Evolutionary conservation across 352 stramenopile species (phyloP).

Genomic region (Thraustochytrium sp.): DNA sequence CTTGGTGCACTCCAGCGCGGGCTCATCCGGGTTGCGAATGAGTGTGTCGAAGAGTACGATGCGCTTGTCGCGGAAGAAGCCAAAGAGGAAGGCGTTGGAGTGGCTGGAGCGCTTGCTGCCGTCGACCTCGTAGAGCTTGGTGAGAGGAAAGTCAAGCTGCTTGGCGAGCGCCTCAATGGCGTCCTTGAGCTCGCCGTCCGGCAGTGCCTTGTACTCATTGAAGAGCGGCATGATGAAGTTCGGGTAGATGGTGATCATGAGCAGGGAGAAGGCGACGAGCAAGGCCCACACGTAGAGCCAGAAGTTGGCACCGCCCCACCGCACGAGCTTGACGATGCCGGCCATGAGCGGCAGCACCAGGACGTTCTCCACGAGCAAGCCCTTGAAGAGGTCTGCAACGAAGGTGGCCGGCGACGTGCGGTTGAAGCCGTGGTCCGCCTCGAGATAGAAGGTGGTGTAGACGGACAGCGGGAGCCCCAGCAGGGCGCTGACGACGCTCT

Average conservation of each 20-base stretch:
- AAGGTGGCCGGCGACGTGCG: conserved; percentile 90
- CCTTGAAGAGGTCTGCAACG: conserved; percentile 89
- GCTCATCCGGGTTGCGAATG: conserved; percentile 35
- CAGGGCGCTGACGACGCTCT: conserved; percentile 61
- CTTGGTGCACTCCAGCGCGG: conserved; percentile 61
- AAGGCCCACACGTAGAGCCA: conserved; percentile 91
- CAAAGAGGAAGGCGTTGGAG: conserved; percentile 77
- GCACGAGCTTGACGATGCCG: conserved; percentile 56
- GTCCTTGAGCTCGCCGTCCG: conserved; percentile 74
- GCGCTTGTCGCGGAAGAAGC: conserved; percentile 74
- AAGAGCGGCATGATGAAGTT: conserved; percentile 51
- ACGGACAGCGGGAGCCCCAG: conserved; percentile 65
- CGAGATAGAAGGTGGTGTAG: conserved; percentile 93
- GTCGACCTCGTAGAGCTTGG: conserved; percentile 95
- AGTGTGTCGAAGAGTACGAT: conserved; percentile 78
- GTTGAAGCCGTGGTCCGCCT: conserved; percentile 95
- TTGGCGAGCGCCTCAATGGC: conserved; percentile 84
- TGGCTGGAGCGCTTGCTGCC: conserved; percentile 89
- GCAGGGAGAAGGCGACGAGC: conserved; percentile 80
- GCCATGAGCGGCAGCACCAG: conserved; percentile 61
- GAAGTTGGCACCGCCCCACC: conserved; percentile 63
- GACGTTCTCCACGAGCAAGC: conserved; percentile 52
- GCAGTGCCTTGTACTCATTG: conserved; percentile 58
- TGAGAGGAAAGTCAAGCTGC: conserved; percentile 85
- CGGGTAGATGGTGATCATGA: conserved; percentile 92